Evolutionary conservation across 1,139 yeast genomes (phyloP), one percentile per base, ranked within the genome.

Genomic region (Scheffersomyces segobiensis): DNA sequence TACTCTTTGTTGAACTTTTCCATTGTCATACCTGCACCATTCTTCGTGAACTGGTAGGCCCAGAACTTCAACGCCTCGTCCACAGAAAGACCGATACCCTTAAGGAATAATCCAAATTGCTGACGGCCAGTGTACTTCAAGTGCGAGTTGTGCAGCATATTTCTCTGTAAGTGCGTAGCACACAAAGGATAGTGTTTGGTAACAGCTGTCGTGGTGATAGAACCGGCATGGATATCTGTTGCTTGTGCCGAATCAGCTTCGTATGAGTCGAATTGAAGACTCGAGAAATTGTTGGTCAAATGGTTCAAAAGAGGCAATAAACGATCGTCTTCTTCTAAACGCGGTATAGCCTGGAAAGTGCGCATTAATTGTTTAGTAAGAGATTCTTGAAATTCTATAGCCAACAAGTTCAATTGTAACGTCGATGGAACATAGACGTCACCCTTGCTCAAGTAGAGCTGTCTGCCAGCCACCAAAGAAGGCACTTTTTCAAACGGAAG

Each of bases 61-160:
- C 98, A 95, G 72, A 92, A 93, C 66, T 84, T 85, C 60, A 95
- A 73, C 0, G 98, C 95, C 69, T 96, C 98, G 61, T 93, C 97
- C 8, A 91, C 88, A 56, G 84, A 83, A 57, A 95, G 79, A 0
- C 99, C 99, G 64, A 92, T 88, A 39, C 97, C 97, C 72, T 93
- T 93, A 58, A 95, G 77, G 73, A 95, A 95, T 47, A 92, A 76
- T 3, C 93, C 87, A 57, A 93, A 81, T 72, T 95, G 98, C 66
- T 88, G 91, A 72, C 99, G 88, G 2, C 93, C 98, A 39, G 80
- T 81, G 72, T 90, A 91, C 67, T 88, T 86, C 68, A 96, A 84
- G 74, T 95, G 98, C 54, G 89, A 87, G 56, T 84, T 82, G 18
- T 79, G 70, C 55, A 79, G 75, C 57, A 93, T 73, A 22, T 86